phyloP scores from a whole-genome alignment of 2,329 filamentous ascomycete genomes.

The Sphaerulina musiva region DNA sequence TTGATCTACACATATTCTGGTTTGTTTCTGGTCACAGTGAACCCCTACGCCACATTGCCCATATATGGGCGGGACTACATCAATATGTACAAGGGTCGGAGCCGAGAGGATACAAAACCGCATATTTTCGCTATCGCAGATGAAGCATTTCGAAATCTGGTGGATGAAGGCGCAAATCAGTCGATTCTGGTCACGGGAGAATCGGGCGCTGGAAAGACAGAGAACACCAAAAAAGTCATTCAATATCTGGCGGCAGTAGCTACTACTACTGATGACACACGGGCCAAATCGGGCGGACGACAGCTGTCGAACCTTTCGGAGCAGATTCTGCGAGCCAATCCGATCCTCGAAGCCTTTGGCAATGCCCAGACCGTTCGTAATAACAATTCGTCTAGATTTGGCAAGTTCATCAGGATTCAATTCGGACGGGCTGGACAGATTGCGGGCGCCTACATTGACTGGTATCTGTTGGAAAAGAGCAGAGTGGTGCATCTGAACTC shows the following conservation, averaged over 20 bases:
- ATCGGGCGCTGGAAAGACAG: slow-evolving; percentile 95
- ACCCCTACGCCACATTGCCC: slow-evolving; percentile 88
- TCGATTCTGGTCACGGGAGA: slow-evolving; percentile 97
- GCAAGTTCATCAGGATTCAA: slow-evolving; percentile 97
- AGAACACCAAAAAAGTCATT: slow-evolving; percentile 99
- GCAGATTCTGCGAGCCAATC: slow-evolving; percentile 92
- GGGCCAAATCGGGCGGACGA: slow-evolving; percentile 53
- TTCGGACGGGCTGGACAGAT: slow-evolving; percentile 85
- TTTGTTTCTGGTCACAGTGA: slow-evolving; percentile 91
- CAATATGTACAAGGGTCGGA: slow-evolving; percentile 94
- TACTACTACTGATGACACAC: slow-evolving; percentile 68
- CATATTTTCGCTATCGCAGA: slow-evolving; percentile 98
- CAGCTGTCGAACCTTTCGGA: slow-evolving; percentile 83
- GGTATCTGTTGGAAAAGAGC: slow-evolving; percentile 98
- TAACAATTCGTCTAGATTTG: slow-evolving; percentile 96
- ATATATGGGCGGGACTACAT: slow-evolving; percentile 97
- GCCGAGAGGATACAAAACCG: slow-evolving; percentile 86
- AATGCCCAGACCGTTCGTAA: slow-evolving; percentile 97
- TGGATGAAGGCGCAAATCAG: slow-evolving; percentile 92
- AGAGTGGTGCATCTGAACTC: slow-evolving; percentile 82
- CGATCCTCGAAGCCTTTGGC: slow-evolving; percentile 94
- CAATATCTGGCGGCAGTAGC: slow-evolving; percentile 96
- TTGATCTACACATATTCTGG: slow-evolving; percentile 97
- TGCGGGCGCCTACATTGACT: slow-evolving; percentile 92
- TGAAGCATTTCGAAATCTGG: slow-evolving; percentile 88